phyloP scores from a whole-genome alignment of 2,329 filamentous ascomycete genomes.

The Claviceps pusilla region DNA sequence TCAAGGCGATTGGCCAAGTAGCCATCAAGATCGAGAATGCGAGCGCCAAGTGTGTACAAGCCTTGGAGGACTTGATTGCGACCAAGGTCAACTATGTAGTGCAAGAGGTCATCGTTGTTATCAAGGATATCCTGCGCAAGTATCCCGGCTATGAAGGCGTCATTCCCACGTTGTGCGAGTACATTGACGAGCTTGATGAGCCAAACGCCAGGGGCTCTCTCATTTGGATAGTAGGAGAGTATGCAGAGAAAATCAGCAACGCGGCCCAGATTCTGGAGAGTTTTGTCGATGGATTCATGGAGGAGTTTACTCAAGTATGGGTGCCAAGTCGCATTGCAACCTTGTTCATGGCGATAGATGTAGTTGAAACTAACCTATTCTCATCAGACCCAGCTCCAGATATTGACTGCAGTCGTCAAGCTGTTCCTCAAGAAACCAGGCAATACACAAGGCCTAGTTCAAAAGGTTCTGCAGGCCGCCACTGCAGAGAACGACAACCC shows the following conservation, averaged over 20 bases:
- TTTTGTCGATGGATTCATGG: conserved; percentile 88
- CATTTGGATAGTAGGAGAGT: conserved; percentile 98
- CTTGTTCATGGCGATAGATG: background rate
- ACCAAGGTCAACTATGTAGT: conserved; percentile 99
- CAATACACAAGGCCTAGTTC: conserved; percentile 77
- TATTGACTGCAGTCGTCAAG: conserved; percentile 92
- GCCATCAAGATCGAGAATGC: conserved; percentile 96
- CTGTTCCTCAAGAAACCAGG: conserved; percentile 94
- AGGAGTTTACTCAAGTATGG: conserved; percentile 83
- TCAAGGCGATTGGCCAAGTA: conserved; percentile 93
- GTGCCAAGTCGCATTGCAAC: background rate
- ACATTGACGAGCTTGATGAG: conserved; percentile 94
- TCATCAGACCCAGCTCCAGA: conserved; percentile 88
- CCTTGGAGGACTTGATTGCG: conserved; percentile 81
- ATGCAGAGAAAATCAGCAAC: conserved; percentile 97
- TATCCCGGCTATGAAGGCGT: conserved; percentile 97
- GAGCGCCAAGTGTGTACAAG: conserved; percentile 90
- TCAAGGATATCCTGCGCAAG: conserved; percentile 95
- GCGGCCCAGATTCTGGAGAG: conserved; percentile 84
- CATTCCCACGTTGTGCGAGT: conserved; percentile 87
- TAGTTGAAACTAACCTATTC: conserved; percentile 1
- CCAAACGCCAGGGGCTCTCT: conserved; percentile 77
- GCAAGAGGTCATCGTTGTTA: conserved; percentile 95
- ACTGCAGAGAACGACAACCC: conserved; percentile 95
- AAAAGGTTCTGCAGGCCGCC: conserved; percentile 83